Base-by-base conservation (phyloP, 176 grass and related monocot species). In the Areca catechu region DNA sequence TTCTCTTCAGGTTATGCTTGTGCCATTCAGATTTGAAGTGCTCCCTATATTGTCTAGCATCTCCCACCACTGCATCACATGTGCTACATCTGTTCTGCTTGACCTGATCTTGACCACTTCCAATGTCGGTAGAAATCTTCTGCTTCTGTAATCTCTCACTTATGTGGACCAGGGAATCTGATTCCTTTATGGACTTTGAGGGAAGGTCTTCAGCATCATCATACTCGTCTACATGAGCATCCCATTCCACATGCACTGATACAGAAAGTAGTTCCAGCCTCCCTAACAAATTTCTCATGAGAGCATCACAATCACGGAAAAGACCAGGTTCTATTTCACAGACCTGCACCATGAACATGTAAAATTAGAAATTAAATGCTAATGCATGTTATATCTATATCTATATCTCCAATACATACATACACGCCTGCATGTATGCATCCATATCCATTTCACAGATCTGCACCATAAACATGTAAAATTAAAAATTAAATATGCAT, bases 11-110 rank as follows among this genome's bases (percentile, higher is more conserved):
- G 50, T 88, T 91, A 71, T 97, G 86, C 62, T 97, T 97, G 80
- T 97, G 86, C 92, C 92, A 91, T 4, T 63, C 80, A 0, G 77
- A 70, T 67, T 97, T 91, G 56, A 84, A 91, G 34, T 91, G 92
- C 57, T 97, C 86, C 54, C 86, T 82, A 50, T 79, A 97, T 12
- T 75, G 61, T 60, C 68, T 69, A 19, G 80, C 82, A 77, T 88
- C 86, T 69, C 66, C 92, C 60, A 88, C 57, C 27, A 79, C 51
- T 1, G 83, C 59, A 20, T 77, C 75, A 34, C 86, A 90, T 7
- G 89, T 82, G 56, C 54, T 96, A 57, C 92, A 97, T 29, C 68
- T 83, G 50, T 62, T 88, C 78, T 87, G 72, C 50, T 81, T 74
- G 27, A 65, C 74, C 15, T 75, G 73, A 24, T 24, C 71, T 51